Evolutionary conservation across 441 rosid species (phyloP).

Genomic region (Aleurites moluccanus): DNA sequence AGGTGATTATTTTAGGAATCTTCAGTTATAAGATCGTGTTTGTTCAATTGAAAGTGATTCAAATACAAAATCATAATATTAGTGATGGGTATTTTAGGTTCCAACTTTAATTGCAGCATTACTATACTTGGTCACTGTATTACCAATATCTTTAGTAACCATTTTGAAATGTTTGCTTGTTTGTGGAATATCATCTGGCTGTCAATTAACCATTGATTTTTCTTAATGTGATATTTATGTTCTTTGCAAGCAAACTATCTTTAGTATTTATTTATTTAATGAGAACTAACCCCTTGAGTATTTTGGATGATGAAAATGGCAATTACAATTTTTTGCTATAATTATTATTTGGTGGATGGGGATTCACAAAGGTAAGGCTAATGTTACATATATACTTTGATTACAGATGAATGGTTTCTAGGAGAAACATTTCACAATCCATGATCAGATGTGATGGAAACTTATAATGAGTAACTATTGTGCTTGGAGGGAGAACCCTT

Average conservation of each 20-base stretch:
- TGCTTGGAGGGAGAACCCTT: slow-evolving; percentile 53
- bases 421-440: background rate
- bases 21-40: background rate
- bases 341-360: background rate
- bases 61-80: background rate
- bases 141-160: background rate
- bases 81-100: background rate
- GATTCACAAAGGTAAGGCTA: background rate
- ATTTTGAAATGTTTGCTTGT: background rate
- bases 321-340: no score
- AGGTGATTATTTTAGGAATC: background rate
- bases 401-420: background rate
- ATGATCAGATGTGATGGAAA: background rate
- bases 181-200: no score
- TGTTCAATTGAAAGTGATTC: background rate
- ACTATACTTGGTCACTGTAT: background rate
- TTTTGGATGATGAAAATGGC: background rate
- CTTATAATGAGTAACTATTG: background rate
- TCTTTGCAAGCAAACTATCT: background rate
- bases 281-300: background rate
- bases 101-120: background rate
- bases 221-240: background rate
- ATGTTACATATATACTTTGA: background rate
- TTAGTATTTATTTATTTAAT: no score
- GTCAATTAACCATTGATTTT: background rate